Conservation (phyloP, 2,329 filamentous ascomycete genomes). For the Fusarium armeniacum region DNA sequence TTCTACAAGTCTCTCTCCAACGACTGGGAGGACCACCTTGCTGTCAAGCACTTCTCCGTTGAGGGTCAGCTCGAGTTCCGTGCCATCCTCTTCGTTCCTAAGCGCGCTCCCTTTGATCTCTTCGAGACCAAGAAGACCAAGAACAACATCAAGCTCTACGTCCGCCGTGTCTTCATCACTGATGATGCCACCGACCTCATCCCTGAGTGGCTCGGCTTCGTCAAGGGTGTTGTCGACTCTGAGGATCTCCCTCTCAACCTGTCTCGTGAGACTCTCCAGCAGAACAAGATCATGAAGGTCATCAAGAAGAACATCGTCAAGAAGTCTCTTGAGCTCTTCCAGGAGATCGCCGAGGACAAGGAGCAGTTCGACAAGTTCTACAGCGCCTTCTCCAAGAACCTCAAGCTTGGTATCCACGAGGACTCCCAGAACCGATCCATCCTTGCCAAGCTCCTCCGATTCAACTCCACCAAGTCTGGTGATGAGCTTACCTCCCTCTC, state of each 20-base stretch:
- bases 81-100: slow-evolving; percentile 98
- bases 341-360: slow-evolving; percentile 98
- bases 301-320: slow-evolving; percentile 99
- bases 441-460: slow-evolving; percentile 98
- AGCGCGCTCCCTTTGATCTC: slow-evolving; percentile 99
- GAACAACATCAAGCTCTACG: slow-evolving; percentile 99
- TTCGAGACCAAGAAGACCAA: slow-evolving; percentile 99
- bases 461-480: slow-evolving; percentile 98
- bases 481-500: slow-evolving; percentile 94
- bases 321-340: slow-evolving; percentile 99
- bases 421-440: slow-evolving; percentile 94
- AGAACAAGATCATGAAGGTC: slow-evolving; percentile 99
- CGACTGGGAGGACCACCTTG: slow-evolving; percentile 99
- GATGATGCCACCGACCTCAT: slow-evolving; percentile 99
- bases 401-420: slow-evolving; percentile 99
- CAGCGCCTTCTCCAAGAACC: slow-evolving; percentile 99
- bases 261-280: slow-evolving; percentile 99
- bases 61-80: slow-evolving; percentile 99
- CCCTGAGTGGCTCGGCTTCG: slow-evolving; percentile 98
- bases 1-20: slow-evolving; percentile 99
- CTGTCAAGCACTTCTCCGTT: slow-evolving; percentile 99
- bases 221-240: slow-evolving; percentile 99
- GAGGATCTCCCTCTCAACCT: slow-evolving; percentile 99
- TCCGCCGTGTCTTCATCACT: slow-evolving; percentile 99
- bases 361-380: slow-evolving; percentile 99